Base-by-base conservation (phyloP, 192 early-diverging fungal species). In the Coemansia sp. region DNA sequence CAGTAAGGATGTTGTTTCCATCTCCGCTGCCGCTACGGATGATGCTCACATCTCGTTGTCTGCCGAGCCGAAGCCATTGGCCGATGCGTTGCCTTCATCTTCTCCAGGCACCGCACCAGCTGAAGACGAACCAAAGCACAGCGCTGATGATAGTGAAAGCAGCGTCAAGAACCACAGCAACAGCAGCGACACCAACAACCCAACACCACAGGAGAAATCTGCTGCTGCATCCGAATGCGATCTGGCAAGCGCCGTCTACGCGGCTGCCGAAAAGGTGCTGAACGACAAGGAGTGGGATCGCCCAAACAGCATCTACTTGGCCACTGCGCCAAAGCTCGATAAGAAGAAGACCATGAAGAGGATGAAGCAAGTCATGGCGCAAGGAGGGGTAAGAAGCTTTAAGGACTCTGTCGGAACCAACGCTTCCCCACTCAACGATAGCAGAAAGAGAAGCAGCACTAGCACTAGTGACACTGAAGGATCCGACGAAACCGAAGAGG, bases 231-330 rank as follows among this genome's bases (percentile, higher is more conserved):
- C 53, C 35, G 77, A 79, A 37, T 67, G 57, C 45, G 77, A 74
- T 35, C 58, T 79, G 20, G 77, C 77, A 16, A 42, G 71, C 10
- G 77, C 77, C n/a, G 77, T 79, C 15, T 63, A 57, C 8, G 71
- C 77, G 2, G 77, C 77, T 2, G 77, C 77, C 12, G 71, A 79
- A 23, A 70, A 70, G 37, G 77, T 79, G 23, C 72, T 79, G 28
- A 74, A 71, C 59, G 77, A 74, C 68, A 74, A 79, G 68, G 67
- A 71, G 52, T 79, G 77, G 77, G 77, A 79, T 7, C 70, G 71
- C 10, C 77, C 77, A 18, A 49, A 53, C 63, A 79, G 71, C 71
- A 67, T 59, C 43, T 72, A 71, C 35, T 25, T 77, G 59, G 49
- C 66, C 18, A 33, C 25, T 4, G 45, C 26, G 59, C 48, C 15